Evolutionary conservation across 2,329 filamentous ascomycete species (phyloP).

Genomic region (Dendryphion nanum): DNA sequence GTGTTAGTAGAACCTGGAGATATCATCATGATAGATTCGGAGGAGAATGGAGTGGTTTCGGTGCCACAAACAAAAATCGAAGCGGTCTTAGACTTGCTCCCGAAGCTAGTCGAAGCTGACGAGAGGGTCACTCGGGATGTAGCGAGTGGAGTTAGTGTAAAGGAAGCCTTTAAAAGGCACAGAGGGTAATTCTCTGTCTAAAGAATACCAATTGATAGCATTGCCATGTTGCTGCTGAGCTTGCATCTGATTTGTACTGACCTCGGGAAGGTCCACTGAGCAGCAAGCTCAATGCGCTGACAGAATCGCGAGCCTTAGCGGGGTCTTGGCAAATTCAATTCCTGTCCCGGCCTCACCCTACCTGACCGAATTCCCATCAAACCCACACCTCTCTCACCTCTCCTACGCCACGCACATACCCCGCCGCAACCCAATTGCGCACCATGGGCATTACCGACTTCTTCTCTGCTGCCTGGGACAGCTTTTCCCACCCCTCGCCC

Average conservation of each 20-base stretch:
- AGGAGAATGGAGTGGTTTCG: constrained; percentile 65
- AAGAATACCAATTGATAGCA: no score
- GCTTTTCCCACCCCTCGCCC: constrained; percentile 53
- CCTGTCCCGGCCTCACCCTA: no score
- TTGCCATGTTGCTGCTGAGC: no score
- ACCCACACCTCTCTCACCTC: no score
- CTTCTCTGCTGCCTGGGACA: constrained; percentile 64
- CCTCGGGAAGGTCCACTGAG: no score
- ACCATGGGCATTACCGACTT: constrained; percentile 64
- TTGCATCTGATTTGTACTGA: no score
- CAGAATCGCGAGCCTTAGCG: no score
- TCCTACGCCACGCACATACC: constrained; percentile 10
- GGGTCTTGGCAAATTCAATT: no score
- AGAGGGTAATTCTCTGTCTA: no score
- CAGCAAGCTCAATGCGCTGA: not conserved
- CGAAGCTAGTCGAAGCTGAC: constrained; percentile 45
- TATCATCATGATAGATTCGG: constrained; percentile 66
- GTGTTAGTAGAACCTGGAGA: constrained; percentile 52
- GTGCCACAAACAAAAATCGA: constrained; percentile 63
- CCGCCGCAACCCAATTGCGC: constrained; percentile 28
- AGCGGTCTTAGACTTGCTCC: constrained; percentile 58
- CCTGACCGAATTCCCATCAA: no score
- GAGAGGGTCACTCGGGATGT: constrained; percentile 57
- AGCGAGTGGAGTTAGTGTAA: constrained; percentile 59
- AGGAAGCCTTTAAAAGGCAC: constrained; percentile 65